Evolutionary conservation across 1,284 basidiomycete species (phyloP).

Genomic region (Neonothopanus nambi): DNA sequence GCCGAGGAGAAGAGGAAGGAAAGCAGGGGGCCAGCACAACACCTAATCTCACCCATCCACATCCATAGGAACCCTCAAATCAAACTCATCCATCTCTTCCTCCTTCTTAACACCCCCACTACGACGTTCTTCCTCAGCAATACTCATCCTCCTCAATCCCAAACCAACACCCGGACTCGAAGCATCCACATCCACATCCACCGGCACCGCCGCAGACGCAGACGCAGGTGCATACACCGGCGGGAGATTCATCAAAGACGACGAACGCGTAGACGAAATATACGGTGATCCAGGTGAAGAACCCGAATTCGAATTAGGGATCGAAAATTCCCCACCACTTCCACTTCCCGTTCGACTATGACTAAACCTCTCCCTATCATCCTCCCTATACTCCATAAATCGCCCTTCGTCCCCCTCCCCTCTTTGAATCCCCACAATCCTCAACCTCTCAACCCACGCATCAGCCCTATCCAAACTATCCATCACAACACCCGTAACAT

Average conservation of each 20-base stretch:
- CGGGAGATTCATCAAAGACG: not conserved
- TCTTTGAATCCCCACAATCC: slow-evolving; percentile 8
- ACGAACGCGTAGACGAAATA: not conserved
- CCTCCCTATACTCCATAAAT: no score
- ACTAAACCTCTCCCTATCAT: no score
- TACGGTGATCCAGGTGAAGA: not conserved
- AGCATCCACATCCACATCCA: no score
- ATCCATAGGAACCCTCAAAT: no score
- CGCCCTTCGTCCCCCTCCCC: not conserved
- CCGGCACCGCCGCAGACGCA: no score
- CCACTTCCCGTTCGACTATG: not conserved
- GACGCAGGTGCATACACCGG: no score
- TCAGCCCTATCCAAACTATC: slow-evolving; percentile 89
- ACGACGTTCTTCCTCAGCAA: not conserved
- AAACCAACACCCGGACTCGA: slow-evolving; percentile 8
- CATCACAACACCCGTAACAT: slow-evolving; percentile 83
- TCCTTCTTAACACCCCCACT: not conserved
- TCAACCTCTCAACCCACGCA: slow-evolving; percentile 53
- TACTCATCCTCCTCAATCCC: slow-evolving; percentile 11
- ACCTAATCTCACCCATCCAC: no score
- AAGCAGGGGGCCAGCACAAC: no score
- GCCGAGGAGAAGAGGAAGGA: no score
- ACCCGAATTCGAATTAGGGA: no score
- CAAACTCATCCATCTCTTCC: slow-evolving; percentile 6
- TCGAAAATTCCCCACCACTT: not conserved